A percentile compares a stretch with the other conserved stretches of the same genome.
phyloP scores from a whole-genome alignment of 768 basidiomycete genomes.

The Hypholoma sublateritium region DNA sequence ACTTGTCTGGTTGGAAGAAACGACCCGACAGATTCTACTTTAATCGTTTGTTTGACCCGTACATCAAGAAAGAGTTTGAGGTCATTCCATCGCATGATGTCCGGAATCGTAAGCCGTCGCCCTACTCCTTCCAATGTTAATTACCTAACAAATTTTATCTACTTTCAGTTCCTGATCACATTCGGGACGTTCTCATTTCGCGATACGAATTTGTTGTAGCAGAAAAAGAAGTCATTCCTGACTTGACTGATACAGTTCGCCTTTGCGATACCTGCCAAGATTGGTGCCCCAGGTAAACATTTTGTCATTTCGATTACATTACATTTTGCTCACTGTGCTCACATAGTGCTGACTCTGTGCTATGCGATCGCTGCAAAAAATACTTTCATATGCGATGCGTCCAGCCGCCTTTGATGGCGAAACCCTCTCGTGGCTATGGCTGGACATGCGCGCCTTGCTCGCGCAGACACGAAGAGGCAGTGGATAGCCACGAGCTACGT shows the following conservation, averaged over 20 bases:
- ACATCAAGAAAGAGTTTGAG: slow-evolving; percentile 98
- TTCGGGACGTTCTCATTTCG: slow-evolving; percentile 71
- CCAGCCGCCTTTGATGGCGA: slow-evolving; percentile 84
- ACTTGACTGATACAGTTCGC: slow-evolving; percentile 84
- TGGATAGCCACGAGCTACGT: slow-evolving; percentile 72
- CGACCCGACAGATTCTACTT: slow-evolving; percentile 96
- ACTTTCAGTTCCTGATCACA: slow-evolving; percentile 72
- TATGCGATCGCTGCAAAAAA: slow-evolving; percentile 88
- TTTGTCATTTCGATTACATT: not conserved
- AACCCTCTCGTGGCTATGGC: slow-evolving; percentile 94
- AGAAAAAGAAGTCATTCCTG: slow-evolving; percentile 90
- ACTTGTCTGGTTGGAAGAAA: slow-evolving; percentile 92
- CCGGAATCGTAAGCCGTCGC: slow-evolving; percentile 73
- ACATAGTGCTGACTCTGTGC: slow-evolving; percentile 76
- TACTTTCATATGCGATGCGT: slow-evolving; percentile 96
- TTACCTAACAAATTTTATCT: slow-evolving; percentile 21
- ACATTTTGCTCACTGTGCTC: not conserved
- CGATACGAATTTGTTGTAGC: slow-evolving; percentile 95
- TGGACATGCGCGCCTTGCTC: slow-evolving; percentile 98
- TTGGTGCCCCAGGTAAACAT: slow-evolving; percentile 85
- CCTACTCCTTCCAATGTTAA: slow-evolving; percentile 12
- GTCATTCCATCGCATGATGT: slow-evolving; percentile 86
- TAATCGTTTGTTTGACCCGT: slow-evolving; percentile 92
- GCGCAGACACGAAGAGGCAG: slow-evolving; percentile 81
- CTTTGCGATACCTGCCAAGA: slow-evolving; percentile 82